Conservation (phyloP, 371 early-diverging fungal species). For the Mucor plumbeus region DNA sequence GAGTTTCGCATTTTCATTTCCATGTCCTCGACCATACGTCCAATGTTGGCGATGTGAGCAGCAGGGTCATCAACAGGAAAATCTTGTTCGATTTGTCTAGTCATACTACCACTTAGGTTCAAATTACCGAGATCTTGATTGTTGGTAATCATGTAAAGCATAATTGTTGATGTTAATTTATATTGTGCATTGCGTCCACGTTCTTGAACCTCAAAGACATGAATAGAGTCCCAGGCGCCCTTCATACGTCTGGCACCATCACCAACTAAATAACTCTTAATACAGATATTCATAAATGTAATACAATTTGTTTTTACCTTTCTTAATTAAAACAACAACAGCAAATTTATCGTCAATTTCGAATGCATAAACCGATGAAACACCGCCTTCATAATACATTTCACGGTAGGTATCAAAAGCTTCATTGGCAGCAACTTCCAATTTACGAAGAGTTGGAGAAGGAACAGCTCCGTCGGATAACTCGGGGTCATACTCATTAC, state of each 20-base stretch:
- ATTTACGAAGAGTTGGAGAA: slow-evolving; percentile 79
- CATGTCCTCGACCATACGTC: slow-evolving; percentile 97
- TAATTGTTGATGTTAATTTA: slow-evolving; percentile 93
- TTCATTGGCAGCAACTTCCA: slow-evolving; percentile 93
- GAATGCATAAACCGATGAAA: slow-evolving; percentile 92
- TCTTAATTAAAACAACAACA: slow-evolving; percentile 94
- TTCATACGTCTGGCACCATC: slow-evolving; percentile 73
- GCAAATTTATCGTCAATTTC: slow-evolving; percentile 87
- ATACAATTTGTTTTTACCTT: slow-evolving; percentile 62
- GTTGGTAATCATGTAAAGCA: slow-evolving; percentile 87
- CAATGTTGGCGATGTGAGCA: slow-evolving; percentile 92
- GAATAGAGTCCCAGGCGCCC: slow-evolving; percentile 99
- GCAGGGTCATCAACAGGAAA: slow-evolving; percentile 73
- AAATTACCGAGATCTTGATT: slow-evolving; percentile 74
- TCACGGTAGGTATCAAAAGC: slow-evolving; percentile 97
- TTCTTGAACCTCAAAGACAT: slow-evolving; percentile 91
- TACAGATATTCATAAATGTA: not conserved
- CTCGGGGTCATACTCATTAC: slow-evolving; percentile 92
- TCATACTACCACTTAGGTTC: slow-evolving; percentile 92
- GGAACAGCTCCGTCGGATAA: slow-evolving; percentile 83
- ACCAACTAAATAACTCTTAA: slow-evolving; percentile 52
- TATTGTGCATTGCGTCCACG: slow-evolving; percentile 86
- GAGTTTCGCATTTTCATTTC: slow-evolving; percentile 94
- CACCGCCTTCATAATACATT: slow-evolving; percentile 95
- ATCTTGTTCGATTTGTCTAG: slow-evolving; percentile 92